phyloP scores from a whole-genome alignment of 2,329 filamentous ascomycete genomes.

The Colletotrichum limetticola region DNA sequence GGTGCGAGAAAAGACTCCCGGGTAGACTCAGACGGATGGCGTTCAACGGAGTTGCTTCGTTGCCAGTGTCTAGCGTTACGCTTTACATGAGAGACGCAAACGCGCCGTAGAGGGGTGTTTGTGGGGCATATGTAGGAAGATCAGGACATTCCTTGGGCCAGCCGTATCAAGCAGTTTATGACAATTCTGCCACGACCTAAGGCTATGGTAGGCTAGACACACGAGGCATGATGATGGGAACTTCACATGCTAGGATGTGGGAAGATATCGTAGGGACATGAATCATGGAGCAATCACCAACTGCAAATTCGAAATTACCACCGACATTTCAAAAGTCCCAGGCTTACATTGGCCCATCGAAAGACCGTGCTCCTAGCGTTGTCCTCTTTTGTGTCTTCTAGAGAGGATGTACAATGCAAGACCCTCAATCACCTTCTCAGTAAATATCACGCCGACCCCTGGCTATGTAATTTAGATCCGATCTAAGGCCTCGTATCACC shows the following conservation, averaged over 20 bases:
- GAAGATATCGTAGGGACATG: neutral
- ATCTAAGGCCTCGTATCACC: neutral
- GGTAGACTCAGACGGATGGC: constrained; percentile 42
- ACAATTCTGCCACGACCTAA: neutral
- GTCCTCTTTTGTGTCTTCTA: neutral
- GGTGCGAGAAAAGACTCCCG: constrained; percentile 18
- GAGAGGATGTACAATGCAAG: neutral
- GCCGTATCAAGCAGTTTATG: neutral
- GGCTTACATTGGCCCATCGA: no score
- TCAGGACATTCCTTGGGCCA: neutral
- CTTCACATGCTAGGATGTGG: neutral
- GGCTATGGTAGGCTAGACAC: neutral
- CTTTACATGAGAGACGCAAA: constrained; percentile 36
- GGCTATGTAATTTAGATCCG: no score
- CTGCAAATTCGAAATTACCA: neutral
- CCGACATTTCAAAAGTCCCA: neutral
- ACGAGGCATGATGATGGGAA: neutral
- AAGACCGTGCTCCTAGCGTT: no score
- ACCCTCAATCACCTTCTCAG: neutral
- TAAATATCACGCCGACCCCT: neutral
- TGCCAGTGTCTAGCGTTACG: constrained; percentile 42
- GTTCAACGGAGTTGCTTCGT: constrained; percentile 42
- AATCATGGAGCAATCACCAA: neutral
- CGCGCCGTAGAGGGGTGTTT: neutral
- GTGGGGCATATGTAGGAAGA: neutral